These are phyloP conservation scores for Globisporangium camurandrum DNA, from an alignment of 352 stramenopile species.

Conservation along the genomic window DNA sequence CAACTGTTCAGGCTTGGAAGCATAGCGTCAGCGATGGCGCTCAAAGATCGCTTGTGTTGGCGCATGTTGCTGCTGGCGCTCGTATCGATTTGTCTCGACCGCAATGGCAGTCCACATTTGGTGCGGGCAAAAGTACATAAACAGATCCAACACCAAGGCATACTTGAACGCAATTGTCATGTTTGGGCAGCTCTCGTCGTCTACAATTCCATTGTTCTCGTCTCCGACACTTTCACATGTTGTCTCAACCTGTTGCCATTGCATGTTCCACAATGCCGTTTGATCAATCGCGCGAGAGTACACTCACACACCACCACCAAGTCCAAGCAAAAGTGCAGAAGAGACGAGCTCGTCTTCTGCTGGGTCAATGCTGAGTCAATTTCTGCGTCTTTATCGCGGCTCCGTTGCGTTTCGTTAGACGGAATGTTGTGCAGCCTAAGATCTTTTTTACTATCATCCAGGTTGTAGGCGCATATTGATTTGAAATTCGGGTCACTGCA, in stretches of 20 bases:
- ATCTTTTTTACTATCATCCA: no score
- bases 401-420: no score
- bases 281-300: not conserved
- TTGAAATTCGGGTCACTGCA: no score
- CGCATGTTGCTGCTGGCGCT: slow-evolving; percentile 1
- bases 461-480: no score
- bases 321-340: no score
- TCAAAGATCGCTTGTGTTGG: not conserved
- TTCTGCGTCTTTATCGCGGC: no score
- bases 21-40: not conserved
- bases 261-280: not conserved
- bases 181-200: not conserved
- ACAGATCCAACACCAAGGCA: not conserved
- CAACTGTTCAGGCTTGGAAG: not conserved
- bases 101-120: not conserved
- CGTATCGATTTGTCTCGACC: not conserved
- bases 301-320: no score
- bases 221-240: no score
- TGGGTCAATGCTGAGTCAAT: no score
- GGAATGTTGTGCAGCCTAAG: no score
- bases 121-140: not conserved
- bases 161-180: not conserved
- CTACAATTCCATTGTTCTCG: not conserved
- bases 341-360: no score
- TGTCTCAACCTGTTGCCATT: not conserved